These are phyloP conservation scores for Suillus subalutaceus DNA, from an alignment of 768 basidiomycete species.

Conservation along the genomic window DNA sequence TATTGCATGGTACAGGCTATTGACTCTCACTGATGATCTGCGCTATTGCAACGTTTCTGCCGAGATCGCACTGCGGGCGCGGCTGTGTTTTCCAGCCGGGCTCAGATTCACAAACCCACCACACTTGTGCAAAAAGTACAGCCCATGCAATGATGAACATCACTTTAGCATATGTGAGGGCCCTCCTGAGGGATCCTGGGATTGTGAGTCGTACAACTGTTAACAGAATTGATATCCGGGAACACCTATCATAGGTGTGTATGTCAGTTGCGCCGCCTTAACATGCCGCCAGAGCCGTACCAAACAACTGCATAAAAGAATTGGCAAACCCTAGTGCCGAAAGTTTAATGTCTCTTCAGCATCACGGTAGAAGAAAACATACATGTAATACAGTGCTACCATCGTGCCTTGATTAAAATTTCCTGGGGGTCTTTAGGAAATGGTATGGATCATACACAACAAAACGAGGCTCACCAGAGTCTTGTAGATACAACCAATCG, in stretches of 20 bases:
- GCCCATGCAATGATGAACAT: neutral
- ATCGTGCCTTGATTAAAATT: neutral
- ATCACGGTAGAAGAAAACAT: neutral
- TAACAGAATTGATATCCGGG: neutral
- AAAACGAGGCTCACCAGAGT: neutral
- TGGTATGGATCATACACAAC: neutral
- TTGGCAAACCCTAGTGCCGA: neutral
- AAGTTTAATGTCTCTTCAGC: neutral
- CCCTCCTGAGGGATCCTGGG: neutral
- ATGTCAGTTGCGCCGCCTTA: neutral
- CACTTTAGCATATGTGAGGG: neutral
- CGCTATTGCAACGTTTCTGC: neutral
- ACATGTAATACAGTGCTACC: neutral
- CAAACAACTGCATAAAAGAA: neutral
- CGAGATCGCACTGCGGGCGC: neutral
- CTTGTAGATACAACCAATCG: neutral
- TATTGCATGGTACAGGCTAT: neutral
- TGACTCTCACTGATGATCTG: neutral
- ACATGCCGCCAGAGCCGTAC: neutral
- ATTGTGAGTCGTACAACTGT: neutral
- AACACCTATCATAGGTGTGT: neutral
- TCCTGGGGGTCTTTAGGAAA: neutral
- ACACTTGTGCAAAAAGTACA: neutral
- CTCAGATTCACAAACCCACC: neutral
- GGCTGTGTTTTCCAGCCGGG: neutral